phyloP scores from a whole-genome alignment of 2,329 filamentous ascomycete species.

The Diaporthe nobilis region DNA sequence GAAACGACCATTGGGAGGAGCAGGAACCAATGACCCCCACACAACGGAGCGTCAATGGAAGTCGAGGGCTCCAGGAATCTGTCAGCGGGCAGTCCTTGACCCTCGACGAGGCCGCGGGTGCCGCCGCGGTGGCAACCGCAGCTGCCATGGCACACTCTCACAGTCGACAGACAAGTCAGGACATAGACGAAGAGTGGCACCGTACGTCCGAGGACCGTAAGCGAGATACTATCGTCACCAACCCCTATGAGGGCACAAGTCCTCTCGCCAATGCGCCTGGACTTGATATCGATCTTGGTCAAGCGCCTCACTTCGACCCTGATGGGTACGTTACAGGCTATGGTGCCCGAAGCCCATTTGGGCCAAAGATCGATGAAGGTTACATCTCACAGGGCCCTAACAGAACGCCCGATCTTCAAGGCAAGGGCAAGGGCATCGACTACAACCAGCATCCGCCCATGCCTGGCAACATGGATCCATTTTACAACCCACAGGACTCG shows the following conservation, averaged over 20 bases:
- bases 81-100: constrained; percentile 53
- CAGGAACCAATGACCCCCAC: constrained; percentile 52
- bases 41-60: constrained; percentile 47
- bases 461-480: constrained; percentile 74
- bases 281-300: constrained; percentile 49
- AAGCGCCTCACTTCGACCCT: constrained; percentile 49
- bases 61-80: constrained; percentile 13
- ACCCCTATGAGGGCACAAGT: constrained; percentile 76
- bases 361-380: constrained; percentile 82
- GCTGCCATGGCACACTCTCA: constrained; percentile 61
- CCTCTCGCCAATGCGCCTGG: constrained; percentile 70
- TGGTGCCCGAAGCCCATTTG: constrained; percentile 69
- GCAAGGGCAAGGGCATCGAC: constrained; percentile 70
- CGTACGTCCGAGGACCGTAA: constrained; percentile 74
- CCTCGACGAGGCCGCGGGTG: constrained; percentile 62
- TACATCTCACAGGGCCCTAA: constrained; percentile 85
- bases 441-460: constrained; percentile 66
- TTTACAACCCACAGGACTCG: constrained; percentile 70
- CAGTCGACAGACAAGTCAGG: constrained; percentile 68
- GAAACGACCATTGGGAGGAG: constrained; percentile 45
- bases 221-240: constrained; percentile 76
- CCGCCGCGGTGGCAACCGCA: constrained; percentile 67
- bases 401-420: constrained; percentile 66
- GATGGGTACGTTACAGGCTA: constrained; percentile 60
- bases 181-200: constrained; percentile 76